phyloP scores from a whole-genome alignment of 805 yeast species.

The Starmerella bacillaris region DNA sequence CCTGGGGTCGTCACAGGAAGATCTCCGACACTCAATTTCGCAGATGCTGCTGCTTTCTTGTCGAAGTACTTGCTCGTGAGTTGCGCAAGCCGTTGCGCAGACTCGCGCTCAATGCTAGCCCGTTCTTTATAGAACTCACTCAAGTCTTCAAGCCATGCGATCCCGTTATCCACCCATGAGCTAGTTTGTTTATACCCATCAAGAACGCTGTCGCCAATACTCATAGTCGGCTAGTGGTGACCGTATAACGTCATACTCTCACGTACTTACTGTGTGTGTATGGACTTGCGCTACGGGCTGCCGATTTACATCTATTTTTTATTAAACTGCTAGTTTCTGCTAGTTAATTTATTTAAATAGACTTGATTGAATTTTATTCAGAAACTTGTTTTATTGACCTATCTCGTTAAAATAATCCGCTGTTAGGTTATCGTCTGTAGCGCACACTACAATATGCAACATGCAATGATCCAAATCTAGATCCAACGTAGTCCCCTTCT shows the following conservation, averaged over 20 bases:
- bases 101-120: constrained; percentile 66
- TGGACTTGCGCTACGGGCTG: too few species aligned
- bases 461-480: too few species aligned
- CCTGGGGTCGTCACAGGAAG: constrained; percentile 87
- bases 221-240: not conserved
- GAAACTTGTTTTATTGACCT: too few species aligned
- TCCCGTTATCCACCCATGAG: constrained; percentile 55
- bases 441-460: too few species aligned
- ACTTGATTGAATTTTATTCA: too few species aligned
- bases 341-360: too few species aligned
- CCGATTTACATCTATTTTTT: too few species aligned
- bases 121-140: constrained; percentile 74
- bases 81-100: constrained; percentile 45
- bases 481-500: too few species aligned
- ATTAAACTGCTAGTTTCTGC: too few species aligned
- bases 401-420: too few species aligned
- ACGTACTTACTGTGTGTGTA: too few species aligned
- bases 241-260: not conserved
- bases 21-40: constrained; percentile 72
- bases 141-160: constrained; percentile 59
- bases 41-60: constrained; percentile 52
- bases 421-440: too few species aligned
- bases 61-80: constrained; percentile 54
- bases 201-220: constrained; percentile 21
- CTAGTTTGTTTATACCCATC: constrained; percentile 65